Evolutionary conservation across 805 yeast species (phyloP).

Genomic region (Teunomyces stri): DNA sequence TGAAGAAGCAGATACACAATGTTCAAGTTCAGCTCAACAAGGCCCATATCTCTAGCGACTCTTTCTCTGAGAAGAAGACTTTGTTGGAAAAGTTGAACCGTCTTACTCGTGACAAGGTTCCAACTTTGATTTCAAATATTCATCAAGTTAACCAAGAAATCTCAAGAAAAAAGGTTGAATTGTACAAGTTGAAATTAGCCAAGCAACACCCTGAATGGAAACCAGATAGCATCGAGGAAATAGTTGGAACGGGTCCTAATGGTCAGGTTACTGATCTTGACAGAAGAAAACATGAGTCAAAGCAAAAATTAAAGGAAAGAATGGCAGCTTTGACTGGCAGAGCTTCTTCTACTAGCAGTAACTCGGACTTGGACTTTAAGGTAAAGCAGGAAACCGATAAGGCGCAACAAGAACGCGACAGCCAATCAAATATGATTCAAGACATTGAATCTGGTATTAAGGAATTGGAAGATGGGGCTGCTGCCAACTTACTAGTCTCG

Average conservation of each 20-base stretch:
- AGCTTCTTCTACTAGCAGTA: slow-evolving; percentile 42
- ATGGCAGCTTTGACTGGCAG: slow-evolving; percentile 94
- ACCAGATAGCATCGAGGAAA: slow-evolving; percentile 33
- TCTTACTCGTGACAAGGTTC: slow-evolving; percentile 67
- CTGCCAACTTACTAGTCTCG: slow-evolving; percentile 39
- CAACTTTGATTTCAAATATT: slow-evolving; percentile 64
- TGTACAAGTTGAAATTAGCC: slow-evolving; percentile 53
- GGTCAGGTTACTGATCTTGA: slow-evolving; percentile 86
- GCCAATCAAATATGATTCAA: slow-evolving; percentile 57
- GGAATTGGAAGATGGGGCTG: slow-evolving; percentile 54
- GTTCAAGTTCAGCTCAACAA: slow-evolving; percentile 33
- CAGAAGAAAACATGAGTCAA: slow-evolving; percentile 73
- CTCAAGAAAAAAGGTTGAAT: slow-evolving; percentile 60
- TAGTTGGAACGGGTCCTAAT: slow-evolving; percentile 80
- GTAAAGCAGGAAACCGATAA: slow-evolving; percentile 51
- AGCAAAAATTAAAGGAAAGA: slow-evolving; percentile 74
- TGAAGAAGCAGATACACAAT: slow-evolving; percentile 59
- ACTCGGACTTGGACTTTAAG: slow-evolving; percentile 53
- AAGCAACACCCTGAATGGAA: slow-evolving; percentile 66
- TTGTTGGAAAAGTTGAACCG: slow-evolving; percentile 55
- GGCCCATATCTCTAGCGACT: slow-evolving; percentile 19
- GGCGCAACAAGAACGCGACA: slow-evolving; percentile 52
- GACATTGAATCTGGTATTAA: slow-evolving; percentile 74
- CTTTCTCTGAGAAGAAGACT: slow-evolving; percentile 46
- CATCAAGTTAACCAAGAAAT: slow-evolving; percentile 66